Evolutionary conservation across 352 stramenopile species (phyloP).

Genomic region (Pythium vanterpoolii): DNA sequence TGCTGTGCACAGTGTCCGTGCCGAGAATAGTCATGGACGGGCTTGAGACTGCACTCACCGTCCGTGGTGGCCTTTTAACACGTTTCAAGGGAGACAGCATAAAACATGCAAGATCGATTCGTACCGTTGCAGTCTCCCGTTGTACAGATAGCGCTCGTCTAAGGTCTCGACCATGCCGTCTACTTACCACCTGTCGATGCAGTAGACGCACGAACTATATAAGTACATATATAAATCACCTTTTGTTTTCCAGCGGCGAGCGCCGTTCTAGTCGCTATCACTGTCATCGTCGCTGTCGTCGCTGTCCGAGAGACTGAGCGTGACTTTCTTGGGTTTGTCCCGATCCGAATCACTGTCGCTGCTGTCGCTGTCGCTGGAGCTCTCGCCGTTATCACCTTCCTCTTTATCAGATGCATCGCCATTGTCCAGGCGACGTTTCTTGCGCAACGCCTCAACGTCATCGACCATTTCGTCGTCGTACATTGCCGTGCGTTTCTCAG

Average conservation of each 20-base stretch:
- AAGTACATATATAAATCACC: slow-evolving; percentile 10
- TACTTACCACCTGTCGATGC: background rate
- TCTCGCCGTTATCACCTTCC: slow-evolving; percentile 16
- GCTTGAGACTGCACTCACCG: too few relatives aligned
- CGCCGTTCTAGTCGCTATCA: slow-evolving; percentile 41
- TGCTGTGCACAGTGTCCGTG: too few relatives aligned
- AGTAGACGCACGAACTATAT: too few relatives aligned
- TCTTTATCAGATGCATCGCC: slow-evolving; percentile 11
- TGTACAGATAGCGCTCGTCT: too few relatives aligned
- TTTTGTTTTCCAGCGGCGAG: background rate
- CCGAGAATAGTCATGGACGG: too few relatives aligned
- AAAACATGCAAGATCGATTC: too few relatives aligned
- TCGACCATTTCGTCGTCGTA: slow-evolving; percentile 79
- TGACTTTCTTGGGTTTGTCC: slow-evolving; percentile 60
- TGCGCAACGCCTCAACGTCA: slow-evolving; percentile 58
- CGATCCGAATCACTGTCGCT: slow-evolving; percentile 44
- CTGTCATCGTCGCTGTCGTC: slow-evolving; percentile 47
- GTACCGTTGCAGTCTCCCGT: too few relatives aligned
- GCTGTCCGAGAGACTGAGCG: slow-evolving; percentile 67
- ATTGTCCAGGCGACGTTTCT: slow-evolving; percentile 61
- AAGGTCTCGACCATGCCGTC: too few relatives aligned
- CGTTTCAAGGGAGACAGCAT: too few relatives aligned
- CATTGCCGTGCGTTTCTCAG: slow-evolving; percentile 57
- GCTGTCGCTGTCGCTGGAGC: slow-evolving; percentile 25
- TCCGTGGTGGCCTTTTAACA: too few relatives aligned